Evolutionary conservation across 108 stramenopile genomes (phyloP), one percentile per base, ranked within the genome.

Genomic region (Licmophora abbreviata): DNA sequence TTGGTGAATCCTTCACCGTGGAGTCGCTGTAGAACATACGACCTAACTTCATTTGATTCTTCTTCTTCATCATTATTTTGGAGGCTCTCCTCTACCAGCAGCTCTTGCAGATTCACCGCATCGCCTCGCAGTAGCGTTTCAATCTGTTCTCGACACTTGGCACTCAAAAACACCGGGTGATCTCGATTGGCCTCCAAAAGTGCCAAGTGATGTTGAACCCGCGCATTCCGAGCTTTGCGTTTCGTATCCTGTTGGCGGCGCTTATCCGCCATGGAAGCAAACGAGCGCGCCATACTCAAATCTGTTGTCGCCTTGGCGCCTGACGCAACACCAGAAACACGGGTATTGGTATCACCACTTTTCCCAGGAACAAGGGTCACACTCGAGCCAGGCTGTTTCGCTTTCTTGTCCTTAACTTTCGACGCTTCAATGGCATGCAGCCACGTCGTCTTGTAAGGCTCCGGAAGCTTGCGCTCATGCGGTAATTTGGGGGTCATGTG

Each of bases 371-470:
- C 17, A 24, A 33, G n/a, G 0, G 41, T 22, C 12, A 20, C 22
- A 12, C 44, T 1, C 7, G 40, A 12, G 7, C 3, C 33, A 15
- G 51, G 37, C 51, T 37, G 65, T 11, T n/a, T 27, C 33, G 45
- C 50, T 2, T 2, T 2, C 15, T 50, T 14, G 7, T 29, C 30
- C 53, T 17, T 58, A 26, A 48, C 44, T 41, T 70, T 66, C 10
- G 11, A 25, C 29, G 73, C 64, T 35, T 78, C 46, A 38, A 83
- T 50, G 4, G 84, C 80, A 37, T 68, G 58, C 52, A 86, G 45
- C 81, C 87, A 97, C 3, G 88, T 83, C 14, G 83, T 64, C 17
- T 70, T 73, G 67, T 92, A 97, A 11, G 96, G 96, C 59, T 97
- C 93, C 22, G 93, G 93, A 1, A 97, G 56, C 28, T 85, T 88